Evolutionary conservation across 108 stramenopile species (phyloP), one percentile per base, ranked within the genome.

Genomic region (Conticribra weissflogii): DNA sequence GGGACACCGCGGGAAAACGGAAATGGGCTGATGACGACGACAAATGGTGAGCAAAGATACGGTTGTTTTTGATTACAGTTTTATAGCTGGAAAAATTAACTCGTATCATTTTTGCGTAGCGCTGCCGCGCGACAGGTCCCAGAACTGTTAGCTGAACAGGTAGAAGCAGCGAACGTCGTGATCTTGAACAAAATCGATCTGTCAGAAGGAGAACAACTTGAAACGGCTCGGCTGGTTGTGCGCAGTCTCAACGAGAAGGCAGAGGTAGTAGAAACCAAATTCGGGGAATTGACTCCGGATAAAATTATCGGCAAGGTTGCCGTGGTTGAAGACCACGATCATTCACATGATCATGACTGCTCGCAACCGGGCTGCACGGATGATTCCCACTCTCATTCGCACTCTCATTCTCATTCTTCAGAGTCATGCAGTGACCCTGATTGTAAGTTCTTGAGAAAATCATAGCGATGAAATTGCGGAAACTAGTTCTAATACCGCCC

Each of bases 121-220:
- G 76, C 83, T 2, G 85, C 62, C 8, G 24, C 74, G 18, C 82
- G 81, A 1, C 80, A 83, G 63, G 88, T 93, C n/a, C 74, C 90
- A 12, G 95, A 96, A 58, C 68, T 96, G 21, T 59, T 96, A 47
- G 89, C 89, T 1, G 92, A 93, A 68, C 97, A 98, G 76, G 87
- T 93, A 29, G 97, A 98, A 72, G 86, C 88, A 44, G 96, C 96
- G 18, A 88, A 98, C 81, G 62, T 96, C 3, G 60, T 97, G 16
- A 52, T 98, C 31, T 65, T 98, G 53, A 98, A 98, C 81, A 98
- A 98, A 69, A 59, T 81, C 36, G 97, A 96, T 77, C 62, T 96
- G 45, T 80, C 93, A 0, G 48, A 61, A 25, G 81, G 85, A 17
- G 68, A 69, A 17, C 72, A 90, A 25, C 64, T 82, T 5, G 50